phyloP scores from a whole-genome alignment of 495 filamentous ascomycete species.

The Terfezia boudieri region DNA sequence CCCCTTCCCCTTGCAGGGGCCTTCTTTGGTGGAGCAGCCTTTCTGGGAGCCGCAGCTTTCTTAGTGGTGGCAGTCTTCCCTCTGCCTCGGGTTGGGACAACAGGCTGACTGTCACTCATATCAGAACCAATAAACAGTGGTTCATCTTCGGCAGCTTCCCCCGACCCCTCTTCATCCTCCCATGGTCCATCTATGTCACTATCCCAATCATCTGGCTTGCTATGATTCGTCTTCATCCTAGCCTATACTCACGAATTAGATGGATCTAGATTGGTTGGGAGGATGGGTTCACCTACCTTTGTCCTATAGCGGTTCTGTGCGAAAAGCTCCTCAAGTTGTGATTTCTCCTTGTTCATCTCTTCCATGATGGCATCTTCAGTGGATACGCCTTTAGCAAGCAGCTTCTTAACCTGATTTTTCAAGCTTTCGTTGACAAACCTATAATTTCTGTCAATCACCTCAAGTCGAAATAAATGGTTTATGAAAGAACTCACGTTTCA shows the following conservation, averaged over 20 bases:
- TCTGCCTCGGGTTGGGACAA: conserved; percentile 23
- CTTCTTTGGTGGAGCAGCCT: conserved; percentile 5
- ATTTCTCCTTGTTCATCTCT: conserved; percentile 38
- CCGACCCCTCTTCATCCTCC: conserved; percentile 53
- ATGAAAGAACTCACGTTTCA: conserved; percentile 27
- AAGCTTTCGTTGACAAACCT: conserved; percentile 62
- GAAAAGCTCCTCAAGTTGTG: conserved; percentile 49
- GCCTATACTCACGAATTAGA: conserved; percentile 19
- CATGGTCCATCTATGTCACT: conserved; percentile 65
- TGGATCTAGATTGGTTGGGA: neutral
- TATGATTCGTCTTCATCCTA: conserved; percentile 42
- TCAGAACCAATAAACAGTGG: conserved; percentile 9
- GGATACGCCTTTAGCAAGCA: conserved; percentile 46
- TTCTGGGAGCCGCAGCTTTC: conserved; percentile 24
- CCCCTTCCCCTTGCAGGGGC: conserved; percentile 24
- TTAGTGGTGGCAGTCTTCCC: conserved; percentile 24
- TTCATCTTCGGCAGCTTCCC: conserved; percentile 24
- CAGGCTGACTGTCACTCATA: conserved; percentile 20
- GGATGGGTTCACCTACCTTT: conserved; percentile 17
- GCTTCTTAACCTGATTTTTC: conserved; percentile 47
- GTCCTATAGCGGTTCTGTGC: conserved; percentile 41
- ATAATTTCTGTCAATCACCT: neutral
- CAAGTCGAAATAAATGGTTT: neutral
- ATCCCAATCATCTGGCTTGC: conserved; percentile 60
- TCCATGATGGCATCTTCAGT: conserved; percentile 41